Evolutionary conservation across 352 stramenopile genomes (phyloP).

Genomic region (Phytophthora lateralis): DNA sequence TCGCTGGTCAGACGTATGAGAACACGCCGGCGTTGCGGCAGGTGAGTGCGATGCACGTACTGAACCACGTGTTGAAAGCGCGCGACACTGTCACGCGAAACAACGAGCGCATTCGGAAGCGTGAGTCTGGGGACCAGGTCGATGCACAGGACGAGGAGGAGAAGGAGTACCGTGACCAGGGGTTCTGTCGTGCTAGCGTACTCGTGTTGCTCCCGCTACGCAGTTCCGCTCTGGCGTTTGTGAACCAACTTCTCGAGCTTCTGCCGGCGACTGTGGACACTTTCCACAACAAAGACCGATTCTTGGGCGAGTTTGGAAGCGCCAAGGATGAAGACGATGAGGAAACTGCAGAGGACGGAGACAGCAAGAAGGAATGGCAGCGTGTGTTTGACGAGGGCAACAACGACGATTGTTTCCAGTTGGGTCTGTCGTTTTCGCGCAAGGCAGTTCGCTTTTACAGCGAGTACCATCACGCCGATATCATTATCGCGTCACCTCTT

Average conservation of each 20-base stretch:
- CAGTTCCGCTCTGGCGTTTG: constrained; percentile 65
- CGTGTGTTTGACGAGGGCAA: constrained; percentile 73
- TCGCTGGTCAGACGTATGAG: constrained; percentile 67
- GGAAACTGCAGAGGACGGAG: constrained; percentile 28
- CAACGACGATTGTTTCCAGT: constrained; percentile 85
- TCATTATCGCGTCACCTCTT: constrained; percentile 78
- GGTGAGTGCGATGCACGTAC: constrained; percentile 72
- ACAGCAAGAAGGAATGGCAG: constrained; percentile 72
- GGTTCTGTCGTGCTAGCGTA: constrained; percentile 74
- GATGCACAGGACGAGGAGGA: constrained; percentile 41
- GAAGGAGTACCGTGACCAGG: constrained; percentile 82
- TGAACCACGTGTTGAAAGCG: constrained; percentile 82
- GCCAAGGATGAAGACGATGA: constrained; percentile 27
- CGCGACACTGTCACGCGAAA: constrained; percentile 73
- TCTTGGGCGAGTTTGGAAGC: constrained; percentile 64
- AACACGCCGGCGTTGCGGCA: constrained; percentile 59
- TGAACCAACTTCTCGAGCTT: constrained; percentile 66
- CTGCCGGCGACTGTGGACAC: constrained; percentile 58
- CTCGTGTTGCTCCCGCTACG: constrained; percentile 72
- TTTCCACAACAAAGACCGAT: constrained; percentile 84
- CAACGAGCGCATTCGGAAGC: constrained; percentile 72
- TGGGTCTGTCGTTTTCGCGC: constrained; percentile 71
- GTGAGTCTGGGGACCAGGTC: constrained; percentile 17
- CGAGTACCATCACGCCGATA: constrained; percentile 75
- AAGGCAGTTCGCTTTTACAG: constrained; percentile 79